Percentiles rank a stretch among this genome's conserved stretches.
Evolutionary conservation across 2,329 filamentous ascomycete genomes (phyloP).

Genomic region (Xylariaceae sp.): DNA sequence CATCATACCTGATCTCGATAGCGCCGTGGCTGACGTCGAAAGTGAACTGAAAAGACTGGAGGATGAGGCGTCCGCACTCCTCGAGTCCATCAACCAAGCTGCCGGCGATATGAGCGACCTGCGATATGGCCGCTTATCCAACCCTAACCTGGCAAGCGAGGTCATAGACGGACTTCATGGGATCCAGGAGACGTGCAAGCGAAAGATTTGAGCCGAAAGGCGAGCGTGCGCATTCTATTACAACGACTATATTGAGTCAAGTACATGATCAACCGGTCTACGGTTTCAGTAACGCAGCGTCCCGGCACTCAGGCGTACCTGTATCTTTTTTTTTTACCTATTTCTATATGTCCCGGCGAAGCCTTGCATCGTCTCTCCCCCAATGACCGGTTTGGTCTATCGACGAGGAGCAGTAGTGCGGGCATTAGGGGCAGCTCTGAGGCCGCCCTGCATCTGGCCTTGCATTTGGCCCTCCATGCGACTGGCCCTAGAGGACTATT

Average conservation of each 20-base stretch:
- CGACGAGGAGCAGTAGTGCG: conserved; percentile 26
- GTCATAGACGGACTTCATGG: conserved; percentile 61
- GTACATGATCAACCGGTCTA: too few species aligned
- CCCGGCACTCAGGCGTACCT: too few species aligned
- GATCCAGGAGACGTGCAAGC: conserved; percentile 59
- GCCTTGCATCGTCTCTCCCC: not conserved
- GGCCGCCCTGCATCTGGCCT: conserved; percentile 21
- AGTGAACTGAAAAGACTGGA: conserved; percentile 62
- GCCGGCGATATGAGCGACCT: conserved; percentile 75
- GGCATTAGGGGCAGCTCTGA: conserved; percentile 26
- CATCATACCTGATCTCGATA: conserved; percentile 64
- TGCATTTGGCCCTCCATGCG: conserved; percentile 26
- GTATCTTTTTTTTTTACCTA: not conserved
- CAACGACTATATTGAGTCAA: conserved; percentile 14
- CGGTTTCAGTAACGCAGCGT: too few species aligned
- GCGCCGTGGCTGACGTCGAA: conserved; percentile 60
- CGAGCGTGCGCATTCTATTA: conserved; percentile 20
- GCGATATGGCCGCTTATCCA: conserved; percentile 70
- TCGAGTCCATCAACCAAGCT: conserved; percentile 57
- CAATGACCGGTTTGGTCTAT: conserved; percentile 12
- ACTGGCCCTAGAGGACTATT: conserved; percentile 21
- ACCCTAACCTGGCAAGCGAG: conserved; percentile 58
- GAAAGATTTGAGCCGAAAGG: conserved; percentile 34
- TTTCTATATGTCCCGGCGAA: not conserved
- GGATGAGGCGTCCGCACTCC: conserved; percentile 55